Evolutionary conservation across 2,329 filamentous ascomycete genomes (phyloP), one percentile per base, ranked within the genome.

Genomic region (Sordariomycetes sp.): DNA sequence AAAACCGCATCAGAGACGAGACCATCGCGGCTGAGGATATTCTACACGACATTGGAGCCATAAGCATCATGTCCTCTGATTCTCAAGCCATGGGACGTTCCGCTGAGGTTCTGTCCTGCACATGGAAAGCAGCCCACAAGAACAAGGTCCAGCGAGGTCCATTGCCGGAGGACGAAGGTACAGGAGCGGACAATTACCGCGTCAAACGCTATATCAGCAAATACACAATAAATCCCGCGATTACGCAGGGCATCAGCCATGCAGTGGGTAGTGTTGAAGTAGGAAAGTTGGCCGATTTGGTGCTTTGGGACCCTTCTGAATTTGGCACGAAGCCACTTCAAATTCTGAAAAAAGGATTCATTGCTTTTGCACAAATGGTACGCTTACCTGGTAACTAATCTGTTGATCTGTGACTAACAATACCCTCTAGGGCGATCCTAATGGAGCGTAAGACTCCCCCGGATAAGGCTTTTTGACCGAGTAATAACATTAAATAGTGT

Each of bases 21-120:
- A 96, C 90, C 24, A 96, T 96, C 51, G 90, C 88, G 0, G 90
- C 90, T 16, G 90, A 96, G 65, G 90, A 96, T 55, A 87, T 96
- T 1, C 75, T 96, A 14, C 90, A 96, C 55, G 90, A 96, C 49
- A 70, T 93, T 2, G 90, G 90, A 36, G 90, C 90, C 42, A 95
- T 96, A 58, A 87, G 81, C 57, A 96, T 96, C 87, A 94, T 96
- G 86, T 86, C 79, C 39, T 88, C 82, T 1, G 90, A 96, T 61
- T 90, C 83, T 1, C 90, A 96, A 61, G 90, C 90, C 48, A 96
- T 96, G 90, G 90, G 90, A 37, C 82, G 90, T 32, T 94, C 86
- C 53, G 90, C 90, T 43, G 90, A 96, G 63, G 90, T 96, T 35
- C 77, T 96, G 39, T 68, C 93, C 17, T 76, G 90, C 10, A 95